Percentiles rank a stretch among this genome's conserved stretches.
These are phyloP conservation scores for Vigna nakashimae DNA, from an alignment of 306 rosid genomes.

Conservation along the genomic window DNA sequence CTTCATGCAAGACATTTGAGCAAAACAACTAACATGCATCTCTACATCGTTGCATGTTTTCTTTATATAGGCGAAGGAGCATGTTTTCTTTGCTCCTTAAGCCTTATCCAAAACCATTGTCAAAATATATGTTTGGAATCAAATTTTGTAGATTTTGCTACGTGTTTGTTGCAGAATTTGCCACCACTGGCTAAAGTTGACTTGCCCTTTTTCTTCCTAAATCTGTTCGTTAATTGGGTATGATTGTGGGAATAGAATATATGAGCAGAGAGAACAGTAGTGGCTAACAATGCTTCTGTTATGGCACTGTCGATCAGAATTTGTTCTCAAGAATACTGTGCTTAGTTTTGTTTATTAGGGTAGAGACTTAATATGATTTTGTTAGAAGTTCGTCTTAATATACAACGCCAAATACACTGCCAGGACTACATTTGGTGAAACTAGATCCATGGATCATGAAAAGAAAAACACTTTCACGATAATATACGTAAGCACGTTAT, in stretches of 20 bases:
- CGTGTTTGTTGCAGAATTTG: background rate
- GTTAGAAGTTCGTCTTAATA: no score
- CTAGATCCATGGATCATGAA: background rate
- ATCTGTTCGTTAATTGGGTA: conserved; percentile 17
- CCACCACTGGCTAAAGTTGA: conserved; percentile 32
- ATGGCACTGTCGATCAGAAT: conserved; percentile 45
- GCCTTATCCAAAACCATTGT: conserved; percentile 27
- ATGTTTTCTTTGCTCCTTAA: background rate
- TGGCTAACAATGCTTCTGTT: conserved; percentile 34
- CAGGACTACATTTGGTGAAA: background rate
- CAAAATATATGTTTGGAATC: conserved; percentile 16
- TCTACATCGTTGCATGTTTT: background rate
- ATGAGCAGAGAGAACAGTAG: background rate
- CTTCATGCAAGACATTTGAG: conserved; percentile 47
- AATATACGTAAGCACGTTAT: no score
- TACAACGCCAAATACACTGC: no score
- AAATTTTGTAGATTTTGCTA: background rate
- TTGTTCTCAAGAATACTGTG: conserved; percentile 15
- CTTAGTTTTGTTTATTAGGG: background rate
- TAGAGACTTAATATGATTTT: background rate
- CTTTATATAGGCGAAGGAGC: conserved; percentile 41
- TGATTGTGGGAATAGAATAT: conserved; percentile 52
- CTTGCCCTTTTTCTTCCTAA: conserved; percentile 15
- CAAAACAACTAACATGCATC: background rate
- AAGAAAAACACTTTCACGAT: background rate